A percentile compares a stretch with the other conserved stretches of the same genome.
Evolutionary conservation across 768 basidiomycete genomes (phyloP).

Genomic region (Heimioporus sp.): DNA sequence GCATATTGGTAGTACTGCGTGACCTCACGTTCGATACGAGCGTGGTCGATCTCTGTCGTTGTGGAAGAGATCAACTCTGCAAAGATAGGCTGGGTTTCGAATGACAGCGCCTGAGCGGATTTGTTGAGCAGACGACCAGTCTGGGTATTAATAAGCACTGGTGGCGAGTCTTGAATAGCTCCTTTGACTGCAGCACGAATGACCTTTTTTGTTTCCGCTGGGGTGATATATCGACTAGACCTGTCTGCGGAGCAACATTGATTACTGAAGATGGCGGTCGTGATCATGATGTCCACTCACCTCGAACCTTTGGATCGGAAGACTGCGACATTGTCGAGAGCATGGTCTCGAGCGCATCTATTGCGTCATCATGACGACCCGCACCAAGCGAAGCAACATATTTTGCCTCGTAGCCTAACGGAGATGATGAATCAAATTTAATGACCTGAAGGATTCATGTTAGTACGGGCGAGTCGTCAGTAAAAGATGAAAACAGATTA

Average conservation of each 20-base stretch:
- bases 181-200: conserved; percentile 1
- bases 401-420: no score
- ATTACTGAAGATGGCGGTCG: background rate
- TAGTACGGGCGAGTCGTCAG: no score
- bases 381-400: conserved; percentile 3
- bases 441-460: conserved; percentile 5
- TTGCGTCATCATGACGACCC: background rate
- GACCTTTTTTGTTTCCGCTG: background rate
- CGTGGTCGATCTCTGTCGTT: no score
- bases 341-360: conserved; percentile 4
- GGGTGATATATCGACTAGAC: background rate
- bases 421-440: conserved; percentile 5
- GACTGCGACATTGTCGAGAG: conserved; percentile 6
- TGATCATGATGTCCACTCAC: background rate
- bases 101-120: no score
- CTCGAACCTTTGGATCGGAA: background rate
- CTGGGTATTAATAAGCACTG: no score
- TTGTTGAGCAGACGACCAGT: no score
- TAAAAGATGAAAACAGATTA: background rate
- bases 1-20: no score
- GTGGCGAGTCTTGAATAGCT: background rate
- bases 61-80: no score
- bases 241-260: background rate
- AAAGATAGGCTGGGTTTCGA: no score
- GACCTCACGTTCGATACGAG: no score